Evolutionary conservation across 139 green algal genomes (phyloP).

Genomic region (Gonium pectorale): DNA sequence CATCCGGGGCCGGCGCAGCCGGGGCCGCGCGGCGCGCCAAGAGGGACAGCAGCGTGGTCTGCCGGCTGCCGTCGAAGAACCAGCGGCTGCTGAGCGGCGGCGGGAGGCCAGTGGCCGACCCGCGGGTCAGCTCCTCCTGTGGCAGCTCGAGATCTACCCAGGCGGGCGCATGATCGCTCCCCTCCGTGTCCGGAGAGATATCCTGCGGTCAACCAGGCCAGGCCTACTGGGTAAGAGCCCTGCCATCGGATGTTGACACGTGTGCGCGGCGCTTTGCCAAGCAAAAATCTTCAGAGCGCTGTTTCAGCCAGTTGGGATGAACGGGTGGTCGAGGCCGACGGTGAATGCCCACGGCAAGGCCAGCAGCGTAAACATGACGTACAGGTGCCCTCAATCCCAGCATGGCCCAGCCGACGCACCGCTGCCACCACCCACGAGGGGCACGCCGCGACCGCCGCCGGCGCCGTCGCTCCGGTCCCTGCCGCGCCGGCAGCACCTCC

Average conservation of each 20-base stretch:
- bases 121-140: conserved; percentile 9
- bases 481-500: too few species aligned
- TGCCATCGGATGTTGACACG: too few species aligned
- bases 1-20: not conserved
- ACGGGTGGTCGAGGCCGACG: too few species aligned
- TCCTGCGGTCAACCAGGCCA: too few species aligned
- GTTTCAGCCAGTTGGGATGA: too few species aligned
- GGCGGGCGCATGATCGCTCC: conserved; percentile 83
- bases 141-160: conserved; percentile 55
- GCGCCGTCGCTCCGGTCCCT: not conserved
- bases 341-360: too few species aligned
- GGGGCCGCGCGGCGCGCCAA: conserved; percentile 7
- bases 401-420: not conserved
- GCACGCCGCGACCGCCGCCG: not conserved
- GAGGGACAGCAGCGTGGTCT: conserved; percentile 55
- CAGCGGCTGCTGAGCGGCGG: conserved; percentile 1
- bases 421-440: conserved; percentile 22
- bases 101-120: not conserved
- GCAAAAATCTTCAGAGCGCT: too few species aligned
- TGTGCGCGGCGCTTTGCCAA: too few species aligned
- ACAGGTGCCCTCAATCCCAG: too few species aligned
- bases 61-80: conserved; percentile 49
- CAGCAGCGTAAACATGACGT: not conserved
- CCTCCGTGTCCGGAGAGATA: conserved; percentile 67
- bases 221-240: too few species aligned